phyloP scores from a whole-genome alignment of 495 filamentous ascomycete species.

The Trichoderma orchidacearum region DNA sequence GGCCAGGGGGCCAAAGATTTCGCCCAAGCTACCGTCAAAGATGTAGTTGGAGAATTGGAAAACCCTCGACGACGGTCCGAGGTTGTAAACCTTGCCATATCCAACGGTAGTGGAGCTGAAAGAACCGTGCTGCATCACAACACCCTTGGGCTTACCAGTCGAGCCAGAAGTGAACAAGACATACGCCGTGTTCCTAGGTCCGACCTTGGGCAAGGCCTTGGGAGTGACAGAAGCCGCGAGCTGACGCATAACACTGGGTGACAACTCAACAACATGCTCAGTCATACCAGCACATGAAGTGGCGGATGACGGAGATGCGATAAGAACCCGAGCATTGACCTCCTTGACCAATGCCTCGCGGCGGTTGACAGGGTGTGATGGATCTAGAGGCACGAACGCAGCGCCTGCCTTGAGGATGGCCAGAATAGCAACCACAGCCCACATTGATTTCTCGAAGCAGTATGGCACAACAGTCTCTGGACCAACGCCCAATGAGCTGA shows the following conservation, averaged over 20 bases:
- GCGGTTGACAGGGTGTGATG: not conserved
- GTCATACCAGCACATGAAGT: conserved; percentile 4
- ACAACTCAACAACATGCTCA: conserved; percentile 7
- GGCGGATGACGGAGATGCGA: not conserved
- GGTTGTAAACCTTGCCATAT: conserved; percentile 27
- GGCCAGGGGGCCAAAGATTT: conserved; percentile 33
- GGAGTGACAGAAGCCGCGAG: conserved; percentile 5
- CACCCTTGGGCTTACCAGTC: conserved; percentile 35
- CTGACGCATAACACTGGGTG: not conserved
- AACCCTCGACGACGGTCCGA: conserved; percentile 21
- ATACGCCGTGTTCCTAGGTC: conserved; percentile 26
- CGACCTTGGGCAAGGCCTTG: conserved; percentile 5
- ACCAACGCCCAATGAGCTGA: conserved; percentile 21
- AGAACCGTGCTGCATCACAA: conserved; percentile 25
- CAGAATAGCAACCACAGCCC: not conserved
- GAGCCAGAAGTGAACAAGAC: conserved; percentile 43
- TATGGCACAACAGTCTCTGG: conserved; percentile 37
- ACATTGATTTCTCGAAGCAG: not conserved
- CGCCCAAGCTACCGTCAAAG: conserved; percentile 36
- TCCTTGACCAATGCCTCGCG: not conserved
- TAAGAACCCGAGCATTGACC: not conserved
- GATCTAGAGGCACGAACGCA: conserved; percentile 1
- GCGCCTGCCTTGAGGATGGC: not conserved
- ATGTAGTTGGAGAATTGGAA: conserved; percentile 36
- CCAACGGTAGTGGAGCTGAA: conserved; percentile 14